Conservation (phyloP, 179 eudicot genomes). For the Spergularia azorica region DNA sequence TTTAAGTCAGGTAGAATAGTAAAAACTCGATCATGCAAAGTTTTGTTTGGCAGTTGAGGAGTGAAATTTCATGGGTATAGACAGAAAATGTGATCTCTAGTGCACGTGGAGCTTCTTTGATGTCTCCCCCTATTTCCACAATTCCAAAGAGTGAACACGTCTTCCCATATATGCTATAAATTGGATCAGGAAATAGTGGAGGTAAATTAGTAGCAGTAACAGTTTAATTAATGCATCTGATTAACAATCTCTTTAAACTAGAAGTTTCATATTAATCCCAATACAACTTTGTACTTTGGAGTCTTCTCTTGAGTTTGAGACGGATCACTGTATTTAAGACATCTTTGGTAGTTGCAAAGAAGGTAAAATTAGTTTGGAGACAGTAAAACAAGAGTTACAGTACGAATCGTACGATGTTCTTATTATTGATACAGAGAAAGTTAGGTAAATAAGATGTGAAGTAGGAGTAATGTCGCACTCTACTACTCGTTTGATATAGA, state of each 20-base stretch:
- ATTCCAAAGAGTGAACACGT: conserved; percentile 28
- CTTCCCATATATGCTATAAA: conserved; percentile 22
- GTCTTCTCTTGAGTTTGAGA: neutral
- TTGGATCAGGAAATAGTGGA: conserved; percentile 16
- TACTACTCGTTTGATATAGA: too few relatives aligned
- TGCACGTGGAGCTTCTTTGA: conserved; percentile 30
- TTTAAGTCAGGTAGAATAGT: too few relatives aligned
- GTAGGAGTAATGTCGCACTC: too few relatives aligned
- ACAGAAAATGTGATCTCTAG: conserved; percentile 5
- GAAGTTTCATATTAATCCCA: conserved; percentile 35
- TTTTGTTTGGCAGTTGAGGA: conserved; percentile 13
- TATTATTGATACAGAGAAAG: too few relatives aligned
- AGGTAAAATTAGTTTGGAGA: neutral
- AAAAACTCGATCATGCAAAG: neutral
- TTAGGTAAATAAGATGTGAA: too few relatives aligned
- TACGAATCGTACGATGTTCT: too few relatives aligned
- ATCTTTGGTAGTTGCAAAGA: neutral
- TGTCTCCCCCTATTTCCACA: conserved; percentile 28
- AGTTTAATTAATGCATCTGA: conserved; percentile 34
- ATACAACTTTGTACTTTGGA: conserved; percentile 20
- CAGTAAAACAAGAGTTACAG: too few relatives aligned
- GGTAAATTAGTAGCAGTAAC: conserved; percentile 7
- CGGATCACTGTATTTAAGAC: neutral
- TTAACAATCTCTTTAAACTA: conserved; percentile 22
- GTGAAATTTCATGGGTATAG: conserved; percentile 29